Evolutionary conservation across 495 filamentous ascomycete species (phyloP).

Genomic region (Daldinia decipiens): DNA sequence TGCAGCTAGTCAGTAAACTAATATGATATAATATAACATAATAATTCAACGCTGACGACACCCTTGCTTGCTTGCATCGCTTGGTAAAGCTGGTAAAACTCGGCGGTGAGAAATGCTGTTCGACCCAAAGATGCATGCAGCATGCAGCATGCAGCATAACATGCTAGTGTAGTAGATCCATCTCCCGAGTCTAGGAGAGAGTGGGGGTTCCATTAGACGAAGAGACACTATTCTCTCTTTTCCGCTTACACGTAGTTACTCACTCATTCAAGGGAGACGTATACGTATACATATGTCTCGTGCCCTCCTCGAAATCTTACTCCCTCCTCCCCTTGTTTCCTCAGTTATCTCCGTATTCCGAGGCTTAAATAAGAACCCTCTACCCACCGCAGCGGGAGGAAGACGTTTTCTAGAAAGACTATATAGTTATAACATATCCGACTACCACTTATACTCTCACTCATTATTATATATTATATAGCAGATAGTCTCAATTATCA

Average conservation of each 20-base stretch:
- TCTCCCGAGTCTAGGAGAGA: constrained; percentile 2
- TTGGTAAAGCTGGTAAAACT: constrained; percentile 30
- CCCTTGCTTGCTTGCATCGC: constrained; percentile 36
- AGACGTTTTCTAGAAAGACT: constrained; percentile 22
- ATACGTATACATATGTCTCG: constrained; percentile 19
- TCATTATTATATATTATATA: constrained; percentile 10
- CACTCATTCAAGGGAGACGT: too few relatives aligned
- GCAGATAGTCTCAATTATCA: constrained; percentile 6
- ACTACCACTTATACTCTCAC: not conserved
- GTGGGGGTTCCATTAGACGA: constrained; percentile 4
- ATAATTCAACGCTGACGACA: constrained; percentile 34
- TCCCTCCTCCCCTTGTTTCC: constrained; percentile 1
- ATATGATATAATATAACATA: constrained; percentile 6
- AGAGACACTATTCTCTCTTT: not conserved
- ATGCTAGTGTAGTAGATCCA: constrained; percentile 23
- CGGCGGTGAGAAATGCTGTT: constrained; percentile 32
- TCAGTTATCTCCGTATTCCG: constrained; percentile 10
- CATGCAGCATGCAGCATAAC: too few relatives aligned
- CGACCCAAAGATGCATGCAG: constrained; percentile 12
- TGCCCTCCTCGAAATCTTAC: constrained; percentile 14
- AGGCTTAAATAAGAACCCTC: not conserved
- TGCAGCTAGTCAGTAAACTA: constrained; percentile 32
- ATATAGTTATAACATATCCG: constrained; percentile 7
- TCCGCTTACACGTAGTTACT: not conserved
- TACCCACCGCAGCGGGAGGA: constrained; percentile 28